Percentiles rank a stretch among this genome's conserved stretches.
Conservation (phyloP, 495 filamentous ascomycete species). For the Aspergillus conjunctus region DNA sequence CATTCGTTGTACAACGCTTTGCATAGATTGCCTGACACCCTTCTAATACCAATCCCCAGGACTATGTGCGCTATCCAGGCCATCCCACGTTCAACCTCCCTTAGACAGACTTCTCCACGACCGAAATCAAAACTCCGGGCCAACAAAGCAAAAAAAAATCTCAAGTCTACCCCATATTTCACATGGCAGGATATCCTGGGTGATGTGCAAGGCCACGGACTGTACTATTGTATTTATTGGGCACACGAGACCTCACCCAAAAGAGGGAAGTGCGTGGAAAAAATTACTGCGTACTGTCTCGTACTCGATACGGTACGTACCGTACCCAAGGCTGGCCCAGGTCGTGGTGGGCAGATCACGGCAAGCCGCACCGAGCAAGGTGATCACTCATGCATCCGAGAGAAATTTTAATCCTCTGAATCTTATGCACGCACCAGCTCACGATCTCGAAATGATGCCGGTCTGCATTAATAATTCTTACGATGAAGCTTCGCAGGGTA, state of each 20-base stretch:
- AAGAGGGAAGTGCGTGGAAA: slow-evolving; percentile 8
- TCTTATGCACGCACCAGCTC: neutral
- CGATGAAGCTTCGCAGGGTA: neutral
- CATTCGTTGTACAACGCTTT: neutral
- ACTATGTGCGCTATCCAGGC: neutral
- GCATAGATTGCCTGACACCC: neutral
- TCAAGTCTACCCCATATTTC: slow-evolving; percentile 2
- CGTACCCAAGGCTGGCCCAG: neutral
- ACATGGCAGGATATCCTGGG: slow-evolving; percentile 4
- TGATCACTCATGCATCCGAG: slow-evolving; percentile 21
- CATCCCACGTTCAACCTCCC: neutral
- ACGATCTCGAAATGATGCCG: neutral
- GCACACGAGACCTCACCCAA: slow-evolving; percentile 18
- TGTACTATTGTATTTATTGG: slow-evolving; percentile 16
- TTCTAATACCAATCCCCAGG: neutral
- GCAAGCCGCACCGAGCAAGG: slow-evolving; percentile 25
- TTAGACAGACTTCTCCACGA: neutral
- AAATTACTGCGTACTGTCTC: slow-evolving; percentile 13
- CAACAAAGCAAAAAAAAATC: neutral
- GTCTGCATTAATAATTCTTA: neutral
- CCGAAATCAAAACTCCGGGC: neutral
- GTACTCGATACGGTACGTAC: slow-evolving; percentile 16
- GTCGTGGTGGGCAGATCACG: slow-evolving; percentile 17
- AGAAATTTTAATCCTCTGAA: slow-evolving; percentile 9
- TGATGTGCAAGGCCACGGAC: neutral